Evolutionary conservation across 768 basidiomycete species (phyloP).

Genomic region (Cystofilobasidium ferigula): DNA sequence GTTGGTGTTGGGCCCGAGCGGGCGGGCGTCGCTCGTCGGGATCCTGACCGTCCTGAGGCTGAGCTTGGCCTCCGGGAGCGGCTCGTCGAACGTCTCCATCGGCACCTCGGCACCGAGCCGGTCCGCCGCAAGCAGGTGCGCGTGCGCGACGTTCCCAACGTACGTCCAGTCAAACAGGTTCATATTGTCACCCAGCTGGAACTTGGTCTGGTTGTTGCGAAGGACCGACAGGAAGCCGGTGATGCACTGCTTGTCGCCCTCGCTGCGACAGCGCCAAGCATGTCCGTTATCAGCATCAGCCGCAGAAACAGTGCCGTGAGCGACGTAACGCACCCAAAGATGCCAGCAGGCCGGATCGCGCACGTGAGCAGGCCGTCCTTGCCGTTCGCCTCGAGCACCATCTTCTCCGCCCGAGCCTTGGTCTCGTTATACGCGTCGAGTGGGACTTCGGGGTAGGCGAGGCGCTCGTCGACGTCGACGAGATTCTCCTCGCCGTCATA

Average conservation of each 20-base stretch:
- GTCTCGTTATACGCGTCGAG: constrained; percentile 90
- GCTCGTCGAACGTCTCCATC: constrained; percentile 31
- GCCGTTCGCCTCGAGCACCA: constrained; percentile 77
- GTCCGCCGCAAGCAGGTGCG: constrained; percentile 87
- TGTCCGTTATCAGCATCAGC: background rate
- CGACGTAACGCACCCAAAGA: constrained; percentile 64
- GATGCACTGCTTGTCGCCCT: constrained; percentile 81
- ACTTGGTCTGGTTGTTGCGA: constrained; percentile 69
- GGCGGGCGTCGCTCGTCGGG: constrained; percentile 69
- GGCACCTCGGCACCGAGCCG: constrained; percentile 44
- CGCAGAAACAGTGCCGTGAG: background rate
- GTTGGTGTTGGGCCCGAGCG: constrained; percentile 66
- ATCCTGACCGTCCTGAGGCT: constrained; percentile 57
- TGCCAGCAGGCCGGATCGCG: constrained; percentile 81
- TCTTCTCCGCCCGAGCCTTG: constrained; percentile 75
- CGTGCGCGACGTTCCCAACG: constrained; percentile 86
- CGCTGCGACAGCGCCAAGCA: constrained; percentile 35
- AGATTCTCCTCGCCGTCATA: constrained; percentile 67
- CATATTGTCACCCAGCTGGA: constrained; percentile 85
- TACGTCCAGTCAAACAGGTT: constrained; percentile 96
- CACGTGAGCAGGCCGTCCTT: constrained; percentile 74
- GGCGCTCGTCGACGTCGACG: constrained; percentile 76
- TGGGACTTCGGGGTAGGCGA: constrained; percentile 58
- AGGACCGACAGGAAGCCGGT: constrained; percentile 68
- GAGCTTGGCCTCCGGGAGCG: constrained; percentile 53